phyloP scores from a whole-genome alignment of 176 grass and related monocot genomes.

The Calamus simplicifolius region DNA sequence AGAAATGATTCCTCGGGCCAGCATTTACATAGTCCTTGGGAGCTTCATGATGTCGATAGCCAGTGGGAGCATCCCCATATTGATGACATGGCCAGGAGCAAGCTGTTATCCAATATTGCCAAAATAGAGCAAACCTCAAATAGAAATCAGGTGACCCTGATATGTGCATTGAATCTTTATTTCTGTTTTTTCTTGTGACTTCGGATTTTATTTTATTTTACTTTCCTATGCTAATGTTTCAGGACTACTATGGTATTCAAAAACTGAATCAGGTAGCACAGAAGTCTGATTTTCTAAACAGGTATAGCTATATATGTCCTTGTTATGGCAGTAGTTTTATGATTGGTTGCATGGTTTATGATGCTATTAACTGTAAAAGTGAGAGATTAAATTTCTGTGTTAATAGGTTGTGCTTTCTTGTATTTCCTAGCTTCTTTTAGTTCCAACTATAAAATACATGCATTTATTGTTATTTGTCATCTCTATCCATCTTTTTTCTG shows the following conservation, averaged over 20 bases:
- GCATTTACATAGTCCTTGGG: constrained; percentile 83
- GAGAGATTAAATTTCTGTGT: no score
- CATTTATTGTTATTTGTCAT: no score
- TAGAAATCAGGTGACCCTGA: constrained; percentile 50
- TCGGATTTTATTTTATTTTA: constrained; percentile 5
- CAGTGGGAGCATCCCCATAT: constrained; percentile 86
- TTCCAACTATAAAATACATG: no score
- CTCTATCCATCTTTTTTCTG: no score
- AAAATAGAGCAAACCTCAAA: constrained; percentile 45
- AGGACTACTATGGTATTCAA: neutral
- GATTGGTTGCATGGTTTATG: no score
- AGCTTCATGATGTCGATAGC: constrained; percentile 65
- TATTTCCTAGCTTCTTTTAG: no score
- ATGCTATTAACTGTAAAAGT: no score
- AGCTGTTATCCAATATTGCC: constrained; percentile 45
- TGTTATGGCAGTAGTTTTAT: neutral
- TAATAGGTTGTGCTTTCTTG: no score
- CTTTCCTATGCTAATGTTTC: neutral
- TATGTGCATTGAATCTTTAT: neutral
- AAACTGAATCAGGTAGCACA: constrained; percentile 1
- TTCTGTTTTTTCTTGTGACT: constrained; percentile 10
- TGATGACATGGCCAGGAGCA: constrained; percentile 33
- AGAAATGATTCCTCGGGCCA: constrained; percentile 62
- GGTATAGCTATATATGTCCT: neutral
- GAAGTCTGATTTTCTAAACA: neutral